These are phyloP conservation scores for Ichthyophonus hoferi DNA, from an alignment of 208 protist species.

Conservation along the genomic window DNA sequence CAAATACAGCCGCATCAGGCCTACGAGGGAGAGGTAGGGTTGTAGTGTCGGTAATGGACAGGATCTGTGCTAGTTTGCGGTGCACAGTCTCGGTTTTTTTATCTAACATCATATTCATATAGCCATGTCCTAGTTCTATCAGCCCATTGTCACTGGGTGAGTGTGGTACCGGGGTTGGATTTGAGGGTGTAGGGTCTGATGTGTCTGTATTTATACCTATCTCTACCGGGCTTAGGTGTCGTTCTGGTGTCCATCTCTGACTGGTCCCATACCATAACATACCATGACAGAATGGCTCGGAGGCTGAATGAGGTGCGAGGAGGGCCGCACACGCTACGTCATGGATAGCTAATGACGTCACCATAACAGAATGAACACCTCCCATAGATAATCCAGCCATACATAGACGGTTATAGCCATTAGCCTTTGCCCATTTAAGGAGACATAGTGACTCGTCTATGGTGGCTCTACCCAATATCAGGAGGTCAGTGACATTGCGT, in stretches of 20 bases:
- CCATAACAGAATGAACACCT: slow-evolving; percentile 13
- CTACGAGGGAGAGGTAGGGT: not conserved
- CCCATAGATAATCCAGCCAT: slow-evolving; percentile 18
- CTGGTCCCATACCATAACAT: not conserved
- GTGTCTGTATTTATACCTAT: too few relatives aligned
- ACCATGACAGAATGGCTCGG: slow-evolving; percentile 7
- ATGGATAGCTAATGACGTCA: not conserved
- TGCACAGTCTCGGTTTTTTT: not conserved
- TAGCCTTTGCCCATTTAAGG: not conserved
- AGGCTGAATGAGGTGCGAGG: slow-evolving; percentile 11
- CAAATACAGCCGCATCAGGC: slow-evolving; percentile 20
- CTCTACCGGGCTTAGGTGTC: not conserved
- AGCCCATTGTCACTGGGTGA: not conserved
- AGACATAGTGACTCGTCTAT: slow-evolving; percentile 3
- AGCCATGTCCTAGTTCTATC: not conserved
- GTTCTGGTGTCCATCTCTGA: not conserved
- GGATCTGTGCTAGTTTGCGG: not conserved
- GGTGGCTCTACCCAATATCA: not conserved
- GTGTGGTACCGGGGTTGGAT: too few relatives aligned
- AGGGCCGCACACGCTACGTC: slow-evolving; percentile 3
- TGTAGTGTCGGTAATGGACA: slow-evolving; percentile 11
- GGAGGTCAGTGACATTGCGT: not conserved
- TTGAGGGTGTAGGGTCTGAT: too few relatives aligned
- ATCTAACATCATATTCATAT: not conserved
- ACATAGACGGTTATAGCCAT: slow-evolving; percentile 13